Evolutionary conservation across 1,284 basidiomycete species (phyloP), one percentile per base, ranked within the genome.

Genomic region (Amylostereum areolatum): DNA sequence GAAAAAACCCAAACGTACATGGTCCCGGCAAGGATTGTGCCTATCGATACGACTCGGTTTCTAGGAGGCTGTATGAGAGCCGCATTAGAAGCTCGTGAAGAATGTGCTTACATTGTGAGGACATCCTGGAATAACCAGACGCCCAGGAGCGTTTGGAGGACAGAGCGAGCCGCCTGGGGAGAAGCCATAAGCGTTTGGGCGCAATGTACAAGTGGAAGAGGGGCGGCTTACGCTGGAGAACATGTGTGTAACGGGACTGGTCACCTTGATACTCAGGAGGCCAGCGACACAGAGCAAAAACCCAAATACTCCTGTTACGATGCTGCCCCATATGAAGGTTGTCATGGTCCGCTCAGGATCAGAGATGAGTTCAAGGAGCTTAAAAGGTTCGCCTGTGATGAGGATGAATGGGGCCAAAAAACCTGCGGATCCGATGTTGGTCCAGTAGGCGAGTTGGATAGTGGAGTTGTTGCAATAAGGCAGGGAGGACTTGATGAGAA

Each of bases 361-460:
- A 25, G 60, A 55, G 7, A 69, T 53, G 49, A 78, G 69, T 10
- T 60, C 59, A 33, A 64, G 59, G 2, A 85, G 56, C 28, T 65
- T 66, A 12, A 58, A 57, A 4, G 66, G 60, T 64, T 88, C 85
- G 27, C 79, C 80, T 36, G 70, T 67, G 29, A 85, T 58, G 6
- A 83, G 49, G 28, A 85, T 74, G 57, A 83, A 79, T 5, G 84
- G 84, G 7, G 78, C 58, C 27, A 87, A 66, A 50, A 85, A 67
- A n/a, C 78, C 52, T 1, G 81, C 81, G 7, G 82, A 83, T 36
- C 83, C 83, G 12, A 74, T 71, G 59, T 88, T 87, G 24, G 83
- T 84, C 83, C 84, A 87, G 73, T 83, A 88, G 3, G 84, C 83
- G 10, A 88, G 72, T 59, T 85, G 73, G 49, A 86, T 83, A 1